Evolutionary conservation across 352 stramenopile species (phyloP).

Genomic region (Plasmopara muralis): DNA sequence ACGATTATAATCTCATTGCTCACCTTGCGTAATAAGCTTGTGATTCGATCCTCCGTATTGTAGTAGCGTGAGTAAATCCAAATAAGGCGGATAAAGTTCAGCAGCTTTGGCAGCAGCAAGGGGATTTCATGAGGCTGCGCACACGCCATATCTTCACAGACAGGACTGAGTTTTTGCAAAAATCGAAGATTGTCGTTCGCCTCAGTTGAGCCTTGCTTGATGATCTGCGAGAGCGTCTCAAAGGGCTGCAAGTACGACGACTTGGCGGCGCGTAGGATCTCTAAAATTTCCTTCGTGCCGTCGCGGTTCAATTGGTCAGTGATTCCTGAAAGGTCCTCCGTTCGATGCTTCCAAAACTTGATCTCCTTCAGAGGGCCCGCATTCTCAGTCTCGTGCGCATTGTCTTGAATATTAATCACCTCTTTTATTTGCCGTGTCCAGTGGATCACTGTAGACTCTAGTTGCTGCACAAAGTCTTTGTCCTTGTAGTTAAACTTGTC

Average conservation of each 20-base stretch:
- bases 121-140: constrained; percentile 88
- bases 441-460: constrained; percentile 95
- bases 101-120: constrained; percentile 84
- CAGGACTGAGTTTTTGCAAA: constrained; percentile 86
- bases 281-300: constrained; percentile 88
- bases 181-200: constrained; percentile 94
- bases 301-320: constrained; percentile 88
- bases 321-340: constrained; percentile 90
- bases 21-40: constrained; percentile 89
- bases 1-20: constrained; percentile 93
- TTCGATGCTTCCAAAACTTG: constrained; percentile 92
- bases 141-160: constrained; percentile 84
- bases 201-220: constrained; percentile 87
- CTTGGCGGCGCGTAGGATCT: constrained; percentile 83
- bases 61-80: constrained; percentile 91
- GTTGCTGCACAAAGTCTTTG: constrained; percentile 93
- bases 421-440: constrained; percentile 97
- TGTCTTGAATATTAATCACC: constrained; percentile 94
- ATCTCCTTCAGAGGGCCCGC: constrained; percentile 92
- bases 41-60: constrained; percentile 92
- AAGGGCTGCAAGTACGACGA: constrained; percentile 92
- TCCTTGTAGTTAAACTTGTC: constrained; percentile 84
- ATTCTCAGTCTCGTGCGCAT: constrained; percentile 85
- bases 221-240: constrained; percentile 88
- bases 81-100: constrained; percentile 93